These are phyloP conservation scores for Carpinus fangiana DNA, from an alignment of 306 rosid genomes.

Conservation along the genomic window DNA sequence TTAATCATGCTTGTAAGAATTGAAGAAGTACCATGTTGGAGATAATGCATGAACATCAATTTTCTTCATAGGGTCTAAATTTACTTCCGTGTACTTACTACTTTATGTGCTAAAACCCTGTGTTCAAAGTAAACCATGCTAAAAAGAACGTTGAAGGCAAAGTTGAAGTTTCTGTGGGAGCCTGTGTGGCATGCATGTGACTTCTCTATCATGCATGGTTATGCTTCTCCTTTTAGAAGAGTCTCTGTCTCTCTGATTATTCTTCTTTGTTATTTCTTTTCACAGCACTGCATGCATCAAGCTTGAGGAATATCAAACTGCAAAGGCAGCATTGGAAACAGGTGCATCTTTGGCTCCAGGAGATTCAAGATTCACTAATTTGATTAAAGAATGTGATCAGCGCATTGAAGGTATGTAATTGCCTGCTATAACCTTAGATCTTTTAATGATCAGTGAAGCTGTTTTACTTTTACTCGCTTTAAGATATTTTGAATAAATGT, in stretches of 20 bases:
- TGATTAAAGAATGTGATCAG: slow-evolving; percentile 69
- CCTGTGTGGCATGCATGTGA: background rate
- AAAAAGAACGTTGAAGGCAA: background rate
- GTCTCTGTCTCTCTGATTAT: background rate
- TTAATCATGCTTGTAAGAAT: background rate
- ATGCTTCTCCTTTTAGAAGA: background rate
- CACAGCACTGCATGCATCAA: slow-evolving; percentile 75
- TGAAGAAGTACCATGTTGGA: background rate
- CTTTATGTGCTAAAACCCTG: background rate
- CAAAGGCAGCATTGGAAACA: slow-evolving; percentile 65
- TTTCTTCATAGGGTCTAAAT: background rate
- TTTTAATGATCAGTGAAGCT: slow-evolving; percentile 8
- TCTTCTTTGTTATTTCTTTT: slow-evolving; percentile 12
- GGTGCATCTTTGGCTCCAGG: slow-evolving; percentile 65
- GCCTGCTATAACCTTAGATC: slow-evolving; percentile 15
- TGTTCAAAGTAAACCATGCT: slow-evolving; percentile 1
- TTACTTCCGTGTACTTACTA: background rate
- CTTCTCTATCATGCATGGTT: background rate
- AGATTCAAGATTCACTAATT: slow-evolving; percentile 49
- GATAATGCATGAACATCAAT: background rate
- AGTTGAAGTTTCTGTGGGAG: background rate
- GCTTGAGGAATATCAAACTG: slow-evolving; percentile 92
- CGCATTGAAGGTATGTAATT: slow-evolving; percentile 59
- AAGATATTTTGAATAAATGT: background rate
- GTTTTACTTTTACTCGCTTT: background rate